Evolutionary conservation across 306 rosid genomes (phyloP), one percentile per base, ranked within the genome.

Genomic region (Hippophae tibetana): DNA sequence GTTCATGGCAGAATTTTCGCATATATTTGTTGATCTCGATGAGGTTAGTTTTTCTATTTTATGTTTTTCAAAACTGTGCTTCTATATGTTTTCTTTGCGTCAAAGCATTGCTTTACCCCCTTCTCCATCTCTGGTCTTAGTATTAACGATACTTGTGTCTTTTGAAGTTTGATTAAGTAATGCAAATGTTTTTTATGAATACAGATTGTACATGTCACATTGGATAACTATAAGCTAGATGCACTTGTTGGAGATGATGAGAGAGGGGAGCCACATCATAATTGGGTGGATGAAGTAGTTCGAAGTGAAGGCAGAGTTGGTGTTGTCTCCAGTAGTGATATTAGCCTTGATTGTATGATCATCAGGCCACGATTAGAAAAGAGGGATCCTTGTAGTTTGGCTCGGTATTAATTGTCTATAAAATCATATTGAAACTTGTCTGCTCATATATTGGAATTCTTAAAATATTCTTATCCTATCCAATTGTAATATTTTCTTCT

Each of bases 231-330:
- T 45, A 79, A 84, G 72, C 72, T 70, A 65, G 79, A 69, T 31
- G 5, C 38, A 27, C 69, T 31, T 54, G 43, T 51, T 60, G 97
- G 77, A 53, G 84, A 70, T 65, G 81, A 60, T 54, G 71, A 58
- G 65, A 69, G 82, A 57, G 66, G 56, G 56, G 94, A 84, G 69
- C 66, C 74, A 3, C 88, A 80, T 78, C 99, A 86, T 74, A 93
- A 88, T 80, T 93, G 99, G 99, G 90, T 93, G 50, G 81, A 93
- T 59, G 99, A 93, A 81, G 95, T 93, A 47, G 78, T 86, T 50
- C 76, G 99, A n/a, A 72, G 77, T 63, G 99, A 88, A 72, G 80
- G 89, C 44, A 74, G 86, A 65, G 67, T 80, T 68, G 87, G 82
- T 83, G 65, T 74, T 43, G 67, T 72, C 51, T 66, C 61, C 43